phyloP scores from a whole-genome alignment of 331 rosid genomes.

The Rosa hybrid region DNA sequence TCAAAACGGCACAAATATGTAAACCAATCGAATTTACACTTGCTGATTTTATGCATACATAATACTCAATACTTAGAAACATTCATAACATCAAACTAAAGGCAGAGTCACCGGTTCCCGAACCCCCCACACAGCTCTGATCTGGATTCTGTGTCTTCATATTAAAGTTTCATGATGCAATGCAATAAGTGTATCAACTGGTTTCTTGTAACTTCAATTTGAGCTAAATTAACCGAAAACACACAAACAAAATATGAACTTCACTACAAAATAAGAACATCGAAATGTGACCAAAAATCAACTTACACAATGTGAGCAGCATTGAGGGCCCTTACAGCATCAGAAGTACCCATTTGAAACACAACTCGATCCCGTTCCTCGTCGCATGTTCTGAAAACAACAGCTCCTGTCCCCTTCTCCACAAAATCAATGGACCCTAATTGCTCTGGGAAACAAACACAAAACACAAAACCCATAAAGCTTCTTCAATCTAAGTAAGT shows the following conservation, averaged over 20 bases:
- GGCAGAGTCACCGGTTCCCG: no score
- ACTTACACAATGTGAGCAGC: constrained; percentile 88
- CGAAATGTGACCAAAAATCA: not conserved
- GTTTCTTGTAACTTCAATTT: not conserved
- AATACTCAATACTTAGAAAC: not conserved
- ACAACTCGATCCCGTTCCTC: constrained; percentile 72
- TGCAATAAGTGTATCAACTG: not conserved
- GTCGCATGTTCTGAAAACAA: constrained; percentile 84
- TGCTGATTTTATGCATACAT: not conserved
- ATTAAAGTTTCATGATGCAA: not conserved
- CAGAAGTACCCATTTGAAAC: constrained; percentile 88
- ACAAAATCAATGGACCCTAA: constrained; percentile 76
- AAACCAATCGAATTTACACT: no score
- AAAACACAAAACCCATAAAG: constrained; percentile 1
- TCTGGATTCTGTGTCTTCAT: not conserved
- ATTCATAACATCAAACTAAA: not conserved
- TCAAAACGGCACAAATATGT: not conserved
- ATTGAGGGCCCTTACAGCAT: constrained; percentile 74
- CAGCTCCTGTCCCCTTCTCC: constrained; percentile 71
- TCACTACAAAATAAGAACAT: not conserved
- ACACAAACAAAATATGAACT: not conserved
- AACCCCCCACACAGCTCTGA: not conserved
- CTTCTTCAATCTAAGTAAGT: constrained; percentile 5
- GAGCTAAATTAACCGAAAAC: not conserved
- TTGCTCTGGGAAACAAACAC: constrained; percentile 38